Percentiles rank a stretch among this genome's conserved stretches.
Evolutionary conservation across 1,139 yeast genomes (phyloP).

Genomic region (Magnusiomyces paraingens): DNA sequence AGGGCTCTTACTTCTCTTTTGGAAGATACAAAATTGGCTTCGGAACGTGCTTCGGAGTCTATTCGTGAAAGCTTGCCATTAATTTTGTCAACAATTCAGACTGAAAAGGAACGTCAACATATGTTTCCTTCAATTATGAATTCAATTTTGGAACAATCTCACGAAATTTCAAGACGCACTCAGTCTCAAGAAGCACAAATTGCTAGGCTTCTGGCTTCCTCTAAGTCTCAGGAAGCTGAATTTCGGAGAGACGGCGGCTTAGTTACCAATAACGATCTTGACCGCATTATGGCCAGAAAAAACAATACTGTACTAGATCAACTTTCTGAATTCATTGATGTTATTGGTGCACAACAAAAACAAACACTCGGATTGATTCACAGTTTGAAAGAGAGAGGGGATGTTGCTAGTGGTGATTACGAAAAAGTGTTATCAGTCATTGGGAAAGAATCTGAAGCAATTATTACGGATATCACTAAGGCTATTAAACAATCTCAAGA

Average conservation of each 20-base stretch:
- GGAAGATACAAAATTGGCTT: background rate
- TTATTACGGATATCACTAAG: constrained; percentile 10
- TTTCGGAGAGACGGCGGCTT: background rate
- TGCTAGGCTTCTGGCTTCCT: background rate
- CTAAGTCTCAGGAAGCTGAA: constrained; percentile 3
- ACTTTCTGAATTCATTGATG: constrained; percentile 10
- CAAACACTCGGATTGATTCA: constrained; percentile 8
- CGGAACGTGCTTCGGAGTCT: background rate
- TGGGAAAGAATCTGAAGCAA: constrained; percentile 6
- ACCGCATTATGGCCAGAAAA: constrained; percentile 5
- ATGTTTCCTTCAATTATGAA: constrained; percentile 19
- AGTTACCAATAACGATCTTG: constrained; percentile 6
- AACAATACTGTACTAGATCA: constrained; percentile 10
- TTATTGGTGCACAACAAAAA: constrained; percentile 11
- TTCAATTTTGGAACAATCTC: constrained; percentile 22
- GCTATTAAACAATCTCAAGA: constrained; percentile 9
- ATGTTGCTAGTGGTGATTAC: constrained; percentile 3
- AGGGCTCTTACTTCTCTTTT: background rate
- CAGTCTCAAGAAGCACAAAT: constrained; percentile 7
- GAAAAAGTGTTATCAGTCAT: constrained; percentile 6
- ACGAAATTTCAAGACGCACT: constrained; percentile 7
- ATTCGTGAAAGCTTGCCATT: background rate
- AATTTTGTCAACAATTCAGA: constrained; percentile 2
- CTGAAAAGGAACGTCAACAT: constrained; percentile 21
- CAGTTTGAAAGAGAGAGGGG: constrained; percentile 9